Conservation (phyloP, 2,329 filamentous ascomycete species). For the Trichoderma arundinaceum region DNA sequence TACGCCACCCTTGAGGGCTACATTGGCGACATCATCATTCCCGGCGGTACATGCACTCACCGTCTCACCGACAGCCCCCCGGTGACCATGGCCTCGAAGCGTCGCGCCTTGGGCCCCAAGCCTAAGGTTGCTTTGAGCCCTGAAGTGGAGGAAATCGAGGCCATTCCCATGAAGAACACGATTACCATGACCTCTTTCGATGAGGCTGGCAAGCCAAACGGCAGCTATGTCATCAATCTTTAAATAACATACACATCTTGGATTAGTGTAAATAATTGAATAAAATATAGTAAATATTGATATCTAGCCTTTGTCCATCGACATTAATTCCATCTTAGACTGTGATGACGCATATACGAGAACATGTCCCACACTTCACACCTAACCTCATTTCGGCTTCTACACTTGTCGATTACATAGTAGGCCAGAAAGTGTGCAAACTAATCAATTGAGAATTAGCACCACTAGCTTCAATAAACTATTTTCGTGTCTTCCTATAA, state of each 20-base stretch:
- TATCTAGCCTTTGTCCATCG: no score
- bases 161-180: slow-evolving; percentile 7
- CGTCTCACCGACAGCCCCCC: slow-evolving; percentile 30
- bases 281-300: background rate
- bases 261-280: background rate
- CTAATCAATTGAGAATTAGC: no score
- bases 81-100: slow-evolving; percentile 32
- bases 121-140: slow-evolving; percentile 9
- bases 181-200: slow-evolving; percentile 18
- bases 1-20: slow-evolving; percentile 36
- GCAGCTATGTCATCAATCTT: slow-evolving; percentile 13
- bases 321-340: no score
- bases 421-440: no score
- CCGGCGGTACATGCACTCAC: slow-evolving; percentile 34
- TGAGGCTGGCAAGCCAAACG: background rate
- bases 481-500: no score
- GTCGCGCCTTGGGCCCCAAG: slow-evolving; percentile 6
- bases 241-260: background rate
- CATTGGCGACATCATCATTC: slow-evolving; percentile 33
- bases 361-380: no score
- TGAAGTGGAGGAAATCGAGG: slow-evolving; percentile 7
- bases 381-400: no score
- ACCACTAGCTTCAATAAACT: no score
- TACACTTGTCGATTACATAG: no score
- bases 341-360: no score